Conservation (phyloP, 768 basidiomycete genomes). For the Kwoniella newhampshirensis region DNA sequence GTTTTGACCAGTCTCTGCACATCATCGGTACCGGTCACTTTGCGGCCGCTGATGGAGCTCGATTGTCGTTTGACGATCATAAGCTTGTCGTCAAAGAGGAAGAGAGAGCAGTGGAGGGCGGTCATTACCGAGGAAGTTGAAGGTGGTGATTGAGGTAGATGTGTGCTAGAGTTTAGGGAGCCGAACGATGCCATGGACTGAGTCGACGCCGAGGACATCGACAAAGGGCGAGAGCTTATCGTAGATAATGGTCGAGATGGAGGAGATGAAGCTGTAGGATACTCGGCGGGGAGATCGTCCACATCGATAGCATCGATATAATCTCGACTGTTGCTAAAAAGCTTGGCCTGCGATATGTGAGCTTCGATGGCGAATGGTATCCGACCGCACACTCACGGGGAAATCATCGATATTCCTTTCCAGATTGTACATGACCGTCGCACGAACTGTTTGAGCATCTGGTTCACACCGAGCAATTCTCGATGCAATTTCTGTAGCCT, state of each 20-base stretch:
- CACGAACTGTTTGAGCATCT: slow-evolving; percentile 85
- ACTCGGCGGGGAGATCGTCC: slow-evolving; percentile 62
- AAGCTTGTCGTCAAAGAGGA: slow-evolving; percentile 92
- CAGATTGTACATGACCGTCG: slow-evolving; percentile 81
- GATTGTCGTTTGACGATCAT: slow-evolving; percentile 79
- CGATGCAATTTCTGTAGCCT: slow-evolving; percentile 83
- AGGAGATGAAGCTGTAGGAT: slow-evolving; percentile 20
- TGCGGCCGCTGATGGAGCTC: slow-evolving; percentile 43
- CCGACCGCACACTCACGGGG: slow-evolving; percentile 57
- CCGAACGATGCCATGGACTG: slow-evolving; percentile 31
- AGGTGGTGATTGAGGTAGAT: slow-evolving; percentile 16
- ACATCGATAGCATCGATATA: slow-evolving; percentile 93
- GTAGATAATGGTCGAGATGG: slow-evolving; percentile 30
- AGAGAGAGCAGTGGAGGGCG: slow-evolving; percentile 70
- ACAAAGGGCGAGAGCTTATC: slow-evolving; percentile 56
- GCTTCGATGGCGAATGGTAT: background rate
- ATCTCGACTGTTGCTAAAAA: slow-evolving; percentile 83
- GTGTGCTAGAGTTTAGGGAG: slow-evolving; percentile 20
- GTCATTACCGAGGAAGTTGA: slow-evolving; percentile 9
- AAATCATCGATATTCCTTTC: slow-evolving; percentile 84
- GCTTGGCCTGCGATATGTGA: slow-evolving; percentile 61
- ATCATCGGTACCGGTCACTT: slow-evolving; percentile 63
- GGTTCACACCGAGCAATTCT: slow-evolving; percentile 88
- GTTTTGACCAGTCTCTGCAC: slow-evolving; percentile 57
- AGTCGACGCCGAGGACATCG: slow-evolving; percentile 54